Evolutionary conservation across 2,329 filamentous ascomycete genomes (phyloP), one percentile per base, ranked within the genome.

Genomic region (Aureobasidium sp.): DNA sequence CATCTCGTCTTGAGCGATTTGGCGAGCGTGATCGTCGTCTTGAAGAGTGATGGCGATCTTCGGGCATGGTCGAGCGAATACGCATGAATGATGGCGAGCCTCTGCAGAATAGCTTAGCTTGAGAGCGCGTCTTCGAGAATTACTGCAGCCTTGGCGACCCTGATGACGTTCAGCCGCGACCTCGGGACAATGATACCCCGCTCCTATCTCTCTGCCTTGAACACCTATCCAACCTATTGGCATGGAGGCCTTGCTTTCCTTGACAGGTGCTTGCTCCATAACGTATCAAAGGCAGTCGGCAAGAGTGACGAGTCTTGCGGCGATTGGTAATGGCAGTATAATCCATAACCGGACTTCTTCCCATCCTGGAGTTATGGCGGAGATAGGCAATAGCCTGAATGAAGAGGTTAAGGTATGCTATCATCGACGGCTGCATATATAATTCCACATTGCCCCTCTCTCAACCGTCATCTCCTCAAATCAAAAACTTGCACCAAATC

Each of bases 21-120:
- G 47, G 58, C 3, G 58, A 60, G 13, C 58, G 50, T 23, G 51
- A 57, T 40, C 60, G 43, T 31, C 37, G 49, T 35, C 55, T 45
- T 29, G 49, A 63, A 23, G 27, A 31, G 33, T 27, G 37, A 58
- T 40, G 31, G 53, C 21, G 25, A 47, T 60, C 27, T 17, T 37
- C 57, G n/a, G 58, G 25, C 58, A 60, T 60, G 45, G 27, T 45
- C 8, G 2, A 23, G 17, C 5, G 6, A 21, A 11, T 7, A 19
- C 4, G 33, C 17, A 2, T 15, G 33, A 37, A 37, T 37, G 33
- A 37, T 37, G 17, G 15, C 33, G 7, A 37, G 33, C 33, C 9
- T 37, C 13, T 37, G 35, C 15, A 3, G 13, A 37, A 7, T n/a
- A n/a, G n/a, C n/a, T n/a, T n/a, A n/a, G n/a, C n/a, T n/a, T n/a